These are phyloP conservation scores for Ceratopteris richardii DNA, from an alignment of 75 land plant species.

Conservation along the genomic window DNA sequence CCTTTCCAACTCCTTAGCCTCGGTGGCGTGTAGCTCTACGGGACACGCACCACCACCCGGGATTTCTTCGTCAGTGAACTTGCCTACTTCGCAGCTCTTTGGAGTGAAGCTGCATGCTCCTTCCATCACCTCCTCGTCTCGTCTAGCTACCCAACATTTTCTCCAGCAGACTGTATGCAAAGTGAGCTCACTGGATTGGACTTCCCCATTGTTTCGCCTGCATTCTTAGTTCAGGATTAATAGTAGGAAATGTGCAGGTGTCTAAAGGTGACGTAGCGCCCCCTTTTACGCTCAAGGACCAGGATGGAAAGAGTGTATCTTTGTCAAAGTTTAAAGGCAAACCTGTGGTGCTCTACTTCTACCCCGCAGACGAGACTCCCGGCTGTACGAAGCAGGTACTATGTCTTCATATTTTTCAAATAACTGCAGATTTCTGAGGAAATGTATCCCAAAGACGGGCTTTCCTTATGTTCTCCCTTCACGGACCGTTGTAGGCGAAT, in stretches of 20 bases:
- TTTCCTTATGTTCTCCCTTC: too few relatives aligned
- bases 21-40: too few relatives aligned
- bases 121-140: not conserved
- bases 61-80: not conserved
- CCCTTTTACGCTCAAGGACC: constrained; percentile 70
- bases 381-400: constrained; percentile 98
- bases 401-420: too few relatives aligned
- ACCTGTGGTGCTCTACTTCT: constrained; percentile 94
- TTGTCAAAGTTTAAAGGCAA: constrained; percentile 90
- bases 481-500: too few relatives aligned
- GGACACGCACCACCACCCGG: not conserved
- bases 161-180: constrained; percentile 2
- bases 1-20: too few relatives aligned
- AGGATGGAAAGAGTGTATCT: constrained; percentile 72
- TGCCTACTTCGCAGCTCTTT: not conserved
- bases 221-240: not conserved
- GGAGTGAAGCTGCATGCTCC: not conserved
- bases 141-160: not conserved
- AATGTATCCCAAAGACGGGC: too few relatives aligned
- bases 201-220: not conserved
- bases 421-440: too few relatives aligned
- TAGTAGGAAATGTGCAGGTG: constrained; percentile 39
- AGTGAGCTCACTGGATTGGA: not conserved
- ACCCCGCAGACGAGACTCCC: constrained; percentile 96
- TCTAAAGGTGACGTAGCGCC: constrained; percentile 63